These are phyloP conservation scores for Fusarium lyarnte DNA, from an alignment of 2,329 filamentous ascomycete species.

Conservation along the genomic window DNA sequence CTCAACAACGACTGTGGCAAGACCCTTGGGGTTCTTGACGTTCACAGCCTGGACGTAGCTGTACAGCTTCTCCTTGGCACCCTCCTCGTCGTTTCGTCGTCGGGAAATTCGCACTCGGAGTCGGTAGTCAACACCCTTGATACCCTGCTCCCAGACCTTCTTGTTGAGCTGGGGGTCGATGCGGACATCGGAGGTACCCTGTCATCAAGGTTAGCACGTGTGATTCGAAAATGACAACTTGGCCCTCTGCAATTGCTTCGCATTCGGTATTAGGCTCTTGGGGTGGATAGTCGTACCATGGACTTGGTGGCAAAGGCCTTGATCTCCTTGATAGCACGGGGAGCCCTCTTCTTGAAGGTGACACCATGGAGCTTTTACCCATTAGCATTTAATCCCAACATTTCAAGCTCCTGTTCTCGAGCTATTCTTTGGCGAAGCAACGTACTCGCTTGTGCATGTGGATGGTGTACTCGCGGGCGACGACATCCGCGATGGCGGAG, in stretches of 20 bases:
- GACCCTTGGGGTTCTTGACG: slow-evolving; percentile 99
- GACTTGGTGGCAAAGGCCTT: slow-evolving; percentile 90
- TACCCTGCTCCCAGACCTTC: slow-evolving; percentile 99
- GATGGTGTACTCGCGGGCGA: slow-evolving; percentile 99
- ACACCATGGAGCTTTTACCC: slow-evolving; percentile 85
- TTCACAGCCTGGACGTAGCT: slow-evolving; percentile 99
- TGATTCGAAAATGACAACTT: slow-evolving; percentile 1
- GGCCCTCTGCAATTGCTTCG: slow-evolving; percentile 19
- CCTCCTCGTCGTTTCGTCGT: slow-evolving; percentile 99
- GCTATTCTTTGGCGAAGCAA: slow-evolving; percentile 31
- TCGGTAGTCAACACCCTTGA: slow-evolving; percentile 99
- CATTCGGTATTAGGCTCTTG: slow-evolving; percentile 13
- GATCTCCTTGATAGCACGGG: slow-evolving; percentile 99
- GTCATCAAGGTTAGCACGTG: slow-evolving; percentile 33
- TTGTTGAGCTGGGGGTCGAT: slow-evolving; percentile 99
- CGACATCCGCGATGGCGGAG: slow-evolving; percentile 98
- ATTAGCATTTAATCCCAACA: slow-evolving; percentile 26
- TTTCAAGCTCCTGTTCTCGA: slow-evolving; percentile 15
- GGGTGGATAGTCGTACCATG: slow-evolving; percentile 77
- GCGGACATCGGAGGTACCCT: slow-evolving; percentile 98
- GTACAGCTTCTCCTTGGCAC: slow-evolving; percentile 99
- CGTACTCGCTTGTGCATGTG: slow-evolving; percentile 93
- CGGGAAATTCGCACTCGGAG: slow-evolving; percentile 98
- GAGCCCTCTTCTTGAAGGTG: slow-evolving; percentile 99
- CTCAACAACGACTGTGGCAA: slow-evolving; percentile 89